Base-by-base conservation (phyloP, 1,284 basidiomycete species). In the Thelephora terrestris region DNA sequence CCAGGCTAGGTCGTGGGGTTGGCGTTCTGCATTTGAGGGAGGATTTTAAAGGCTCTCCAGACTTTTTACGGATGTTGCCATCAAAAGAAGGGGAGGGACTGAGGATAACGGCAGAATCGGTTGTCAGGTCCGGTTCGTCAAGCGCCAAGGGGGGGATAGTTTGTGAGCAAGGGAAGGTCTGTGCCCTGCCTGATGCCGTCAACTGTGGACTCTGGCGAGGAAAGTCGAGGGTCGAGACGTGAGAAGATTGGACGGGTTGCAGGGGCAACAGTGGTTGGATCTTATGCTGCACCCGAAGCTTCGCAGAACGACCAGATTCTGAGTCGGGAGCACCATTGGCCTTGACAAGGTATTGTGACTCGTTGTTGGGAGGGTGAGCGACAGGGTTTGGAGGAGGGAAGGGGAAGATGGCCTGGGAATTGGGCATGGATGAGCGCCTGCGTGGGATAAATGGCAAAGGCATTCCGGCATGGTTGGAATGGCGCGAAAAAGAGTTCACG, bases 21-120 rank as follows among this genome's bases (percentile, higher is more conserved):
- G 77, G 56, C 71, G 75, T 51, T 73, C 75, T 61, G 16, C 76
- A 71, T 69, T 96, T 96, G 57, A 98, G 75, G 2, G 92, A 93
- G 2, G 91, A 84, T 64, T 93, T 93, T 61, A 98, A 79, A 1
- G 90, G 81, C 67, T 96, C 86, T 29, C 93, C 91, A 21, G 90
- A 91, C 68, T 96, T 96, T 65, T 95, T 96, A 50, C 91, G 79
- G 32, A 89, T 68, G 9, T 25, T 21, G 23, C 45, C 38, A 12
- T 45, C 52, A 40, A 35, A 12, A 44, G 47, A 18, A 45, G 39
- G 5, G 45, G 48, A 24, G 49, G 37, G 4, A 16, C 23, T 14
- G 48, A 36, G 5, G 45, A 12, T 21, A 23, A 51, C 20, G 20
- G 25, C 20, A 10, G 39, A 14, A 21, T 21, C 12, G 20, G 39